Evolutionary conservation across 2,329 filamentous ascomycete species (phyloP), one percentile per base, ranked within the genome.

Genomic region (Beauveria medogensis): DNA sequence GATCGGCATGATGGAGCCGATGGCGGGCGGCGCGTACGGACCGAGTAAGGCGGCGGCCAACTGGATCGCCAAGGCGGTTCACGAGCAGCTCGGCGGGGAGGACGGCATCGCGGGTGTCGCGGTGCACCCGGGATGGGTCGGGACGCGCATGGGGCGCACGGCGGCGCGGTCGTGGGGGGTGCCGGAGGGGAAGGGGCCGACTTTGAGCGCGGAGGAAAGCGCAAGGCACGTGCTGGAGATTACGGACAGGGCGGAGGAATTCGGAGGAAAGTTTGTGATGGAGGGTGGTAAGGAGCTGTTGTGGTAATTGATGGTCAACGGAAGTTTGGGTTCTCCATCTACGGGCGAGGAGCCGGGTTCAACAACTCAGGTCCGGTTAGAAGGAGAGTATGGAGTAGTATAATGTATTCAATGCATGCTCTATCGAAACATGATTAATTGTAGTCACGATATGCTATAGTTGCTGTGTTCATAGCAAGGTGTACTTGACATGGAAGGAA

Each of bases 81-180:
- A 74, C 34, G 9, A 59, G 1, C 69, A 77, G 55, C 65, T 68
- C 37, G n/a, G 22, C 7, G 56, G 47, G 12, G 37, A 20, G n/a
- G 26, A 2, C 9, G 28, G 4, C 18, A 26, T 22, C 8, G 14
- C 41, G 22, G 53, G 40, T 18, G 60, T 74, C 2, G 70, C 72
- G 0, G 63, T 74, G 2, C 75, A 77, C 62, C 75, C 75, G 1
- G 75, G 75, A 0, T 77, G 74, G 66, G 74, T 76, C 3, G 62
- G 66, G 30, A 74, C 72, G 0, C 60, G 64, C 3, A 67, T 68
- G 63, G 75, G 75, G 2, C 62, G 70, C 1, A 63, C 64, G 2
- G 69, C 67, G 3, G 73, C 73, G 0, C 64, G 65, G 8, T 65
- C 72, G 46, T 76, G 73, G 74, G 67, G 65, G 0, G 67, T 69